These are phyloP conservation scores for Cucumis cinereus DNA, from an alignment of 306 rosid species.

Conservation along the genomic window DNA sequence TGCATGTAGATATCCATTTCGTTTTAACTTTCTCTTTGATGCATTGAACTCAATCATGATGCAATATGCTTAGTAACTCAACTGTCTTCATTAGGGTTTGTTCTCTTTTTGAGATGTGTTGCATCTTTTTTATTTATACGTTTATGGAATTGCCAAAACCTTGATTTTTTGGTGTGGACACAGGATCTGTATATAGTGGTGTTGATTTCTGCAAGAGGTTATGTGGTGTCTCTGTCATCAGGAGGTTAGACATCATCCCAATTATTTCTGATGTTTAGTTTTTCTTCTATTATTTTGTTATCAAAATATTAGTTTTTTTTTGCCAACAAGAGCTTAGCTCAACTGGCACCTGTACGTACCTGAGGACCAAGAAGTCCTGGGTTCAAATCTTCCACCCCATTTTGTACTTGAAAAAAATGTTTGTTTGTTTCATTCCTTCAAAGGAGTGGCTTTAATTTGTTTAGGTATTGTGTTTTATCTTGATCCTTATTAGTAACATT, in stretches of 20 bases:
- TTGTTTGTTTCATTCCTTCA: neutral
- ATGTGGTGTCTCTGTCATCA: constrained; percentile 85
- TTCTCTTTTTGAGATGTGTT: neutral
- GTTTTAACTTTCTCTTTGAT: neutral
- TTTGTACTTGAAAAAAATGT: too few relatives aligned
- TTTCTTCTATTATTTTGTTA: neutral
- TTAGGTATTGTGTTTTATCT: neutral
- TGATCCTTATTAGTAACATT: neutral
- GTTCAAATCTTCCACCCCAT: too few relatives aligned
- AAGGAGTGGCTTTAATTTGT: neutral
- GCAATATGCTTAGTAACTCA: neutral
- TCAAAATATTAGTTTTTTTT: neutral
- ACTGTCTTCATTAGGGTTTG: neutral
- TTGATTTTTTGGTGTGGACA: constrained; percentile 2
- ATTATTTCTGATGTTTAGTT: neutral
- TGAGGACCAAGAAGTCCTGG: too few relatives aligned
- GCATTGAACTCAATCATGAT: neutral
- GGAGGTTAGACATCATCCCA: constrained; percentile 52
- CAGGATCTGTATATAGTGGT: constrained; percentile 91
- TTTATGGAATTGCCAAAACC: neutral
- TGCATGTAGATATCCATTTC: neutral
- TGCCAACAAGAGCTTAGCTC: too few relatives aligned
- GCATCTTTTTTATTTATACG: neutral
- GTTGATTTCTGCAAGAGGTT: constrained; percentile 97
- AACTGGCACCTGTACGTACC: too few relatives aligned